Evolutionary conservation across 306 rosid species (phyloP), one percentile per base, ranked within the genome.

Genomic region (Vigna radiata): DNA sequence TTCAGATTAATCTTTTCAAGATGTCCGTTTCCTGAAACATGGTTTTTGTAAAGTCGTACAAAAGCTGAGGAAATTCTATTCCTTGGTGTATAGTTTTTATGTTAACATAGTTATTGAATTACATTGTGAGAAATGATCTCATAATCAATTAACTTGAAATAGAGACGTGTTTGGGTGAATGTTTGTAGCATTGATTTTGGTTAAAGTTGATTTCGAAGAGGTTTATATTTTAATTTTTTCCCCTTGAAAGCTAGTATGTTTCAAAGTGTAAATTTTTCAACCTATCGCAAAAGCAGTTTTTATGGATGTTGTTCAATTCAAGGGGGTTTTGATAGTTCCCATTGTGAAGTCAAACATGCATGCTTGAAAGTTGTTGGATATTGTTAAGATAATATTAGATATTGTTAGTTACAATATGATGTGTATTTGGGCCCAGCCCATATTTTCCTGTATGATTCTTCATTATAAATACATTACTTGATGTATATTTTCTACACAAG

Each of bases 1-100:
- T 33, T 33, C 37, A 33, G 7, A 33, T 33, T 33, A 33, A 29
- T 29, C 33, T 29, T 29, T 29, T 29, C 33, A 29, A 29, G 5
- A 29, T 29, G 8, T 58, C 43, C 18, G 37, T 66, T 78, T 85
- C 80, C 47, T 53, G 41, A 67, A 13, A 65, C 41, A 66, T 41
- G 41, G 48, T 64, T 18, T 84, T 48, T 41, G 72, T 10, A 47
- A 46, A 46, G 75, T 41, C 52, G 0, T 31, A 47, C 27, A 39
- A 21, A 39, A 55, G 27, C 41, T 16, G 27, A 65, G 43, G 29
- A 23, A 39, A 23, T 10, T 65, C 52, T 37, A 37, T 37, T 76
- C 64, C 31, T 21, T 52, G 54, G 36, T 39, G 13, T 60, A 7
- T 17, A 39, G 27, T 47, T 74, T 39, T 43, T 37, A 7, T 54